These are phyloP conservation scores for Dinochytrium kinnereticum DNA, from an alignment of 371 early-diverging fungal species.

Conservation along the genomic window DNA sequence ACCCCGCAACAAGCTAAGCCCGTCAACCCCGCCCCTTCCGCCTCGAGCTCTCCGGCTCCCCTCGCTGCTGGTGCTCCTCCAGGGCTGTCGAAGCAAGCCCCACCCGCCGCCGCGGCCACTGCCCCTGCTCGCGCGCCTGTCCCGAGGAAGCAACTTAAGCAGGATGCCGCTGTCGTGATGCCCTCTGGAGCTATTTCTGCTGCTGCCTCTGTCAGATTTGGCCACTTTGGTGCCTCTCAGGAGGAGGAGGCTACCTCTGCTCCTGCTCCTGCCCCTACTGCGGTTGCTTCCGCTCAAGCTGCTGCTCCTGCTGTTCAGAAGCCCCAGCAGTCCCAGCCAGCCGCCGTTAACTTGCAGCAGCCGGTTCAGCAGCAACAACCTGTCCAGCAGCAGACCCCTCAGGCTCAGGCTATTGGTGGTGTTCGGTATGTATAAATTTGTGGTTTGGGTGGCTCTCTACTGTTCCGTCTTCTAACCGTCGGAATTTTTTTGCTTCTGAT, in stretches of 20 bases:
- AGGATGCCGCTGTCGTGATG: slow-evolving; percentile 76
- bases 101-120: too few relatives aligned
- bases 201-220: slow-evolving; percentile 80
- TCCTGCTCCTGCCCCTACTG: slow-evolving; percentile 36
- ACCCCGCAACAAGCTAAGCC: not conserved
- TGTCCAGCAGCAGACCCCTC: slow-evolving; percentile 12
- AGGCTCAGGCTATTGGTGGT: slow-evolving; percentile 14
- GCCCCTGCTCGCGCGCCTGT: slow-evolving; percentile 18
- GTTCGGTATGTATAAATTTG: slow-evolving; percentile 1
- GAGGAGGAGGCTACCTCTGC: slow-evolving; percentile 41
- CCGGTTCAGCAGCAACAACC: slow-evolving; percentile 8
- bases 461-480: too few relatives aligned
- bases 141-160: slow-evolving; percentile 56
- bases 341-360: not conserved
- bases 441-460: not conserved
- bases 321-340: not conserved
- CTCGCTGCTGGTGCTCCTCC: slow-evolving; percentile 48
- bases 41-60: not conserved
- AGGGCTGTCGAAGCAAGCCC: slow-evolving; percentile 54
- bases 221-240: slow-evolving; percentile 62
- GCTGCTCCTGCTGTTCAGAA: not conserved
- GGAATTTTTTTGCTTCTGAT: not conserved
- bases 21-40: not conserved
- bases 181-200: slow-evolving; percentile 70
- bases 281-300: slow-evolving; percentile 32